Evolutionary conservation across 768 basidiomycete species (phyloP).

Genomic region (Lentinula detonsa): DNA sequence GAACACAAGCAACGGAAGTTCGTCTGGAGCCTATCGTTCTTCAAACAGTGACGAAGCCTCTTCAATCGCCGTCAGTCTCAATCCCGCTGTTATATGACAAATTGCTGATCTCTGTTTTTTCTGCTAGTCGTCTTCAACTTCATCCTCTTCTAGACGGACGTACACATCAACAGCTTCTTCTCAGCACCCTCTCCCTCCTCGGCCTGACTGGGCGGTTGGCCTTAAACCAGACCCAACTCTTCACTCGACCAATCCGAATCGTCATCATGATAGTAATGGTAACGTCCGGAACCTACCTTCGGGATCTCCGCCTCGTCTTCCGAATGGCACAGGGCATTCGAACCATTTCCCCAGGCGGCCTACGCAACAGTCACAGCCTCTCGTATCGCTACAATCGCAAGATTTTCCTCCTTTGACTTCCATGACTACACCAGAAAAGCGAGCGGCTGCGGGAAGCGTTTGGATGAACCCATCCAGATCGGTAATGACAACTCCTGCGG

Average conservation of each 20-base stretch:
- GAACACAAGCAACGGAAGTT: conserved; percentile 38
- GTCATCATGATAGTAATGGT: conserved; percentile 39
- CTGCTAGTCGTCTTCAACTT: conserved; percentile 67
- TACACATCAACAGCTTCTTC: conserved; percentile 67
- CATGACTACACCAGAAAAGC: conserved; percentile 40
- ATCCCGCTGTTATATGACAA: conserved; percentile 4
- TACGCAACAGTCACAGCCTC: conserved; percentile 24
- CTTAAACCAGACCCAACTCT: conserved; percentile 71
- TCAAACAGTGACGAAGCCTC: conserved; percentile 65
- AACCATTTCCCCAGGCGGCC: conserved; percentile 18
- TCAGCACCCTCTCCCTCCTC: conserved; percentile 73
- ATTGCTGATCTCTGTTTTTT: conserved; percentile 8
- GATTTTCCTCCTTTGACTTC: conserved; percentile 71
- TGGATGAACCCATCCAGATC: conserved; percentile 65
- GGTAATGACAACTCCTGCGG: conserved; percentile 36
- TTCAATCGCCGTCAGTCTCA: conserved; percentile 63
- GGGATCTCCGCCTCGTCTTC: conserved; percentile 30
- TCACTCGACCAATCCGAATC: conserved; percentile 47
- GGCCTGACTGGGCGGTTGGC: conserved; percentile 89
- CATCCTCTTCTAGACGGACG: conserved; percentile 74
- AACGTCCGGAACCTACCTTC: conserved; percentile 37
- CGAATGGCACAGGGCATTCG: conserved; percentile 28
- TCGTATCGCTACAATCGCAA: conserved; percentile 42
- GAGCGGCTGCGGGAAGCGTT: conserved; percentile 55
- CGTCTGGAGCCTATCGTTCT: conserved; percentile 51